Evolutionary conservation across 2,329 filamentous ascomycete genomes (phyloP), one percentile per base, ranked within the genome.

Genomic region (Erysiphe pulchra): DNA sequence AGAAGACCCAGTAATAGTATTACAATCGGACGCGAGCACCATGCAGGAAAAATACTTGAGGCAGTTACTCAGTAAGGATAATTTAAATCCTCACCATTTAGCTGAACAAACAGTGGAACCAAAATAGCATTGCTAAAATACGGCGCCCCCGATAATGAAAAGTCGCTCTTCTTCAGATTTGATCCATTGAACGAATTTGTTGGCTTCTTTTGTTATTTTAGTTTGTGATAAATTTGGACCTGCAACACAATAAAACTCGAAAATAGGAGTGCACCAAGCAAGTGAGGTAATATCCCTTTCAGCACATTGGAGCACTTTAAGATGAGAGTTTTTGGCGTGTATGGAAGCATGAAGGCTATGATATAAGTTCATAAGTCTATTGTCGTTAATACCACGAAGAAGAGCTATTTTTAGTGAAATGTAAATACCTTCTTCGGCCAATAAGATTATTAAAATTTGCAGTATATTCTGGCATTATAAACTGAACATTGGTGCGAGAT

Each of bases 61-160:
- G n/a, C n/a, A n/a, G n/a, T n/a, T n/a, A n/a, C n/a, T n/a, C n/a
- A n/a, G n/a, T n/a, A n/a, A n/a, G n/a, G n/a, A n/a, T n/a, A n/a
- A n/a, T n/a, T n/a, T n/a, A n/a, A n/a, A n/a, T n/a, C n/a, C n/a
- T n/a, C n/a, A n/a, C n/a, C n/a, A n/a, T n/a, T n/a, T n/a, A n/a
- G n/a, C n/a, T n/a, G n/a, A n/a, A n/a, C n/a, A n/a, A n/a, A n/a
- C n/a, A n/a, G n/a, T n/a, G n/a, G n/a, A n/a, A n/a, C n/a, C n/a
- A n/a, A n/a, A n/a, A n/a, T n/a, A n/a, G n/a, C n/a, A n/a, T n/a
- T n/a, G 20, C 44, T 53, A 59, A 41, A 79, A 80, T 53, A 95
- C 87, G 39, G 86, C 90, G n/a, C 90, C 92, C 1, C 90, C 90
- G 57, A 98, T 90, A 48, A 98, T 93, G 57, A 98, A 98, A 6